Conservation (phyloP, 2,329 filamentous ascomycete species). For the Epichloe gansuensis region DNA sequence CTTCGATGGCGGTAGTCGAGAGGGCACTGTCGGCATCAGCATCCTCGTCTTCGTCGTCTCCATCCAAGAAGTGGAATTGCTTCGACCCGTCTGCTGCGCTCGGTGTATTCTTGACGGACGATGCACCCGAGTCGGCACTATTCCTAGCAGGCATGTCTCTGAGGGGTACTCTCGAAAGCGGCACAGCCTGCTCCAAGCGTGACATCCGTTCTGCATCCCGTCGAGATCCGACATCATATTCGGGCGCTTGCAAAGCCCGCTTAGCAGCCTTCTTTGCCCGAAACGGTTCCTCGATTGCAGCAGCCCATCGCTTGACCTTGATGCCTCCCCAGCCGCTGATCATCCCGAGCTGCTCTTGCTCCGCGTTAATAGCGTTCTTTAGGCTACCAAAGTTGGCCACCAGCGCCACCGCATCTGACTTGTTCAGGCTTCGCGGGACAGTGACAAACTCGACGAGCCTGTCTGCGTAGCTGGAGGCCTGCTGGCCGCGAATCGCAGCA, state of each 20-base stretch:
- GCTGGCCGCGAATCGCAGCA: slow-evolving; percentile 72
- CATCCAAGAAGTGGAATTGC: slow-evolving; percentile 27
- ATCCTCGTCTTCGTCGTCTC: slow-evolving; percentile 34
- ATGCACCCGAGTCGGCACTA: slow-evolving; percentile 1
- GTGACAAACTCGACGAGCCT: slow-evolving; percentile 88
- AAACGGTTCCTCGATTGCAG: slow-evolving; percentile 75
- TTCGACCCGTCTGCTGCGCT: slow-evolving; percentile 8
- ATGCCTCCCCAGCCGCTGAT: slow-evolving; percentile 93
- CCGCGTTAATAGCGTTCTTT: slow-evolving; percentile 74
- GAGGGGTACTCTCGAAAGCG: slow-evolving; percentile 28
- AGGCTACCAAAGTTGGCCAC: slow-evolving; percentile 89
- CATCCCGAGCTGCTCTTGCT: slow-evolving; percentile 69
- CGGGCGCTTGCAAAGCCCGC: slow-evolving; percentile 16
- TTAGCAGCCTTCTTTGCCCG: slow-evolving; percentile 59
- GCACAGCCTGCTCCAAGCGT: slow-evolving; percentile 26
- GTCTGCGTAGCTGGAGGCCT: slow-evolving; percentile 73
- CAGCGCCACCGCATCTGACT: slow-evolving; percentile 81
- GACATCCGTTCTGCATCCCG: slow-evolving; percentile 11
- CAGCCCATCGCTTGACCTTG: slow-evolving; percentile 81
- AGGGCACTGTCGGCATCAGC: slow-evolving; percentile 31
- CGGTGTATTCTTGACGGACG: slow-evolving; percentile 2
- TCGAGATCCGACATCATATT: background rate
- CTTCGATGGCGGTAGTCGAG: slow-evolving; percentile 34
- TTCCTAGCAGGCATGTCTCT: slow-evolving; percentile 24
- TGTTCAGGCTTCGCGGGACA: slow-evolving; percentile 79